These are phyloP conservation scores for Polysphondylium violaceum DNA, from an alignment of 78 protist species.

Conservation along the genomic window DNA sequence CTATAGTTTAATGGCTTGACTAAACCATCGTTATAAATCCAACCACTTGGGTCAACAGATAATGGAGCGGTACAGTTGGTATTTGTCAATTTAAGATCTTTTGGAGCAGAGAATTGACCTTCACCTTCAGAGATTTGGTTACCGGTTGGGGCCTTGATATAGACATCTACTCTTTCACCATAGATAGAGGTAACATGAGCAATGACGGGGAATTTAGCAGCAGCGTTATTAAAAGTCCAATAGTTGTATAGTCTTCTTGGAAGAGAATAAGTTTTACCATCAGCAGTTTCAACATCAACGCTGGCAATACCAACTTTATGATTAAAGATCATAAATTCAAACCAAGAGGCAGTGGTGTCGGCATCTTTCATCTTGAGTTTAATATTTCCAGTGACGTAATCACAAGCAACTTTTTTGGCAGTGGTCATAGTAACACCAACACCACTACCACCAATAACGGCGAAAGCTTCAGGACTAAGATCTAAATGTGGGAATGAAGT, in stretches of 20 bases:
- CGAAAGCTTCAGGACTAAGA: conserved; percentile 47
- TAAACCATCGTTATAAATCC: conserved; percentile 39
- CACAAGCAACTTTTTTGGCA: conserved; percentile 63
- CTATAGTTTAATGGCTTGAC: conserved; percentile 21
- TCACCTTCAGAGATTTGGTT: neutral
- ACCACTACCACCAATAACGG: neutral
- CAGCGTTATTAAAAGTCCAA: conserved; percentile 39
- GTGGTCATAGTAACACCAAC: conserved; percentile 73
- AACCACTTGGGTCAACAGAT: conserved; percentile 26
- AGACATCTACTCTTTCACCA: conserved; percentile 55
- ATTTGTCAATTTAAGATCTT: neutral
- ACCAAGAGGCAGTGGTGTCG: conserved; percentile 37
- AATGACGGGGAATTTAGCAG: conserved; percentile 43
- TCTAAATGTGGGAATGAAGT: conserved; percentile 79
- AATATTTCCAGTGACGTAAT: conserved; percentile 49
- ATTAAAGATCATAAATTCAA: conserved; percentile 63
- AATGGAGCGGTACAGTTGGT: conserved; percentile 31
- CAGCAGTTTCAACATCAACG: conserved; percentile 18
- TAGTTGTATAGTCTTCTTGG: conserved; percentile 49
- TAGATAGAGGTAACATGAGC: conserved; percentile 36
- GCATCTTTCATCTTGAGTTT: conserved; percentile 66
- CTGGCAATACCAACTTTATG: conserved; percentile 58
- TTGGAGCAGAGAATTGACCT: conserved; percentile 65
- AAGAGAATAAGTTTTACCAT: neutral
- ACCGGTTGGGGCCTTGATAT: conserved; percentile 1